phyloP scores from a whole-genome alignment of 257 asterid genomes.

The Solanum phureja region DNA sequence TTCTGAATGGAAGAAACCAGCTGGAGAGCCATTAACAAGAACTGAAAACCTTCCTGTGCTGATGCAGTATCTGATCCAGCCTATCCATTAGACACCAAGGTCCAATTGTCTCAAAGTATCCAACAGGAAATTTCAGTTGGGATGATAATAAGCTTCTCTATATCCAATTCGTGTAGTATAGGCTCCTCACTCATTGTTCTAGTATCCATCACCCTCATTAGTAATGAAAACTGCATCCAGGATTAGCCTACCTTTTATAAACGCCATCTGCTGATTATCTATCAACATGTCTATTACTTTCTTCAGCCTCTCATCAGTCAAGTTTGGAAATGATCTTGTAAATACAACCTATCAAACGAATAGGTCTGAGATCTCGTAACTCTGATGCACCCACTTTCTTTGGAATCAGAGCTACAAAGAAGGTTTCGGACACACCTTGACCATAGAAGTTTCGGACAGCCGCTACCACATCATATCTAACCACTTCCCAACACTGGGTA shows the following conservation, averaged over 20 bases:
- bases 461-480: too few relatives aligned
- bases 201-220: not conserved
- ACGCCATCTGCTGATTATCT: not conserved
- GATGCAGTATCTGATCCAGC: not conserved
- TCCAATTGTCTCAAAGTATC: not conserved
- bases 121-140: not conserved
- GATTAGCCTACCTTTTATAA: not conserved
- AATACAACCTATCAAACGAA: not conserved
- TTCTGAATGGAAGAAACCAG: not conserved
- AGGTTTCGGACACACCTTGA: too few relatives aligned
- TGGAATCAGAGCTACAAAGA: not conserved
- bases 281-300: not conserved
- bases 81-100: not conserved
- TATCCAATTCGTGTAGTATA: not conserved
- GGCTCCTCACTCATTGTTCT: not conserved
- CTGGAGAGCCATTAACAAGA: not conserved
- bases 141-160: not conserved
- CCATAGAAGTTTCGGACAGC: not conserved
- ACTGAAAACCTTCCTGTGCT: not conserved
- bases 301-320: not conserved
- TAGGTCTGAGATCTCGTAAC: not conserved
- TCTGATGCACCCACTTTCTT: not conserved
- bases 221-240: not conserved
- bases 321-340: not conserved
- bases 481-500: too few relatives aligned